A percentile compares a stretch with the other conserved stretches of the same genome.
Conservation (phyloP, 768 basidiomycete species). For the Rickenella mellea region DNA sequence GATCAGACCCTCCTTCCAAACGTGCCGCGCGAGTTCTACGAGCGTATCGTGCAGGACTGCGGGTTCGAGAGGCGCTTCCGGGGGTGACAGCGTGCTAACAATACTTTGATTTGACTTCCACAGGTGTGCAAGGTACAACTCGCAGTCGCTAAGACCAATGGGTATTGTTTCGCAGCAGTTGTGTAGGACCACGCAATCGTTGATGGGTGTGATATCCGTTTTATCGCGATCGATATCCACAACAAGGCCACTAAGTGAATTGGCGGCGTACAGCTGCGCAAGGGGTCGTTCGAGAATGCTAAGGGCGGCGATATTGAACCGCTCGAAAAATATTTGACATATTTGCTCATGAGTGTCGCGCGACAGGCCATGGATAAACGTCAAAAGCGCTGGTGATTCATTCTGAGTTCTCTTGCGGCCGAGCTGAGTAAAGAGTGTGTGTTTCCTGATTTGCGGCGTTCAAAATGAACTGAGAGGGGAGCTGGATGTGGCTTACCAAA, state of each 20-base stretch:
- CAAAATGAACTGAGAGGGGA: background rate
- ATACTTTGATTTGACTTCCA: constrained; percentile 44
- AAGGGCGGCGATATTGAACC: constrained; percentile 82
- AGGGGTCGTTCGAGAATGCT: constrained; percentile 76
- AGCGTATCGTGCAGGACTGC: constrained; percentile 42
- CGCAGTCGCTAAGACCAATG: constrained; percentile 64
- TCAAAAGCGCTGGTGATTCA: constrained; percentile 77
- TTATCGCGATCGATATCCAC: constrained; percentile 72
- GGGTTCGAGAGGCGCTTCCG: constrained; percentile 27
- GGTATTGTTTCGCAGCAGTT: constrained; percentile 44
- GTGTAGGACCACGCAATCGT: constrained; percentile 59
- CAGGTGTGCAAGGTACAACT: constrained; percentile 65
- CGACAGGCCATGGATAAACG: constrained; percentile 56
- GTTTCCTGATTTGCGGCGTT: constrained; percentile 51
- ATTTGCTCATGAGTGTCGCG: constrained; percentile 60
- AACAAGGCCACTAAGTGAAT: constrained; percentile 62
- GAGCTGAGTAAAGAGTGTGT: constrained; percentile 67
- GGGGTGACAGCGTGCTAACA: constrained; percentile 8
- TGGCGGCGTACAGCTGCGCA: constrained; percentile 73
- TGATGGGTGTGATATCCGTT: constrained; percentile 71
- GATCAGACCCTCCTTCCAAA: constrained; percentile 56
- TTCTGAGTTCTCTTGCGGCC: constrained; percentile 76
- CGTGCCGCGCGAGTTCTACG: constrained; percentile 52
- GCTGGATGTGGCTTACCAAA: constrained; percentile 57
- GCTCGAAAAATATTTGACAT: constrained; percentile 84